Evolutionary conservation across 2,329 filamentous ascomycete genomes (phyloP), one percentile per base, ranked within the genome.

Genomic region (Colletotrichum graminicola): DNA sequence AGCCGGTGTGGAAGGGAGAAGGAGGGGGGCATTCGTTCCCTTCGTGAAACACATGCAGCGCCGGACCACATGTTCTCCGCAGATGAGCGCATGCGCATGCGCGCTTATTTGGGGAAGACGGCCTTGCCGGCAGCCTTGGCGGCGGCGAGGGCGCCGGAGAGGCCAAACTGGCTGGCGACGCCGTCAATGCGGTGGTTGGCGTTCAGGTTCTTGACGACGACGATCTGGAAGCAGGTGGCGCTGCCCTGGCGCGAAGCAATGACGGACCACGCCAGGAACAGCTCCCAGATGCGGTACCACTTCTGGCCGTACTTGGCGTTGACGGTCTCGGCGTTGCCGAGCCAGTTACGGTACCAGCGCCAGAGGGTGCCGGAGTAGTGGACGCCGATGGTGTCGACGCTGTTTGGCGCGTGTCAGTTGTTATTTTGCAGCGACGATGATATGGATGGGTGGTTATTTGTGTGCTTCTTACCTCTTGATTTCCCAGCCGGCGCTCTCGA

Each of bases 341-440:
- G 89, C 96, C 96, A 98, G 89, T 98, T 98, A 76, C 96, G 89
- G 87, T 98, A 98, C 96, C 96, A 98, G 80, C 93, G 90, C 96
- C 96, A 98, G 74, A 99, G 86, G 36, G 96, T 98, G 63, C 94
- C 94, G 62, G 94, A 97, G 86, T 98, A 98, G 87, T 98, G 96
- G 54, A 98, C 94, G 79, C 96, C 95, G 77, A 98, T 89, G 55
- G 95, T 98, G 82, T 99, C 96, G 74, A 97, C 85, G 76, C 87
- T 82, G 47, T 39, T 21, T 2, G 21, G 16, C 7, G 12, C 14
- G 36, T 51, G 36, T 55, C 16, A 52, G 62, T 51, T 34, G 8
- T 34, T 41, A 23, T 56, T 23, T 26, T 39, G 18, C 8, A 52
- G 49, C 23, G 10, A 2, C 7, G 34, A 18, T 7, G 54, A 12